Conservation (phyloP, 257 asterid genomes). For the Gardenia jasminoides region DNA sequence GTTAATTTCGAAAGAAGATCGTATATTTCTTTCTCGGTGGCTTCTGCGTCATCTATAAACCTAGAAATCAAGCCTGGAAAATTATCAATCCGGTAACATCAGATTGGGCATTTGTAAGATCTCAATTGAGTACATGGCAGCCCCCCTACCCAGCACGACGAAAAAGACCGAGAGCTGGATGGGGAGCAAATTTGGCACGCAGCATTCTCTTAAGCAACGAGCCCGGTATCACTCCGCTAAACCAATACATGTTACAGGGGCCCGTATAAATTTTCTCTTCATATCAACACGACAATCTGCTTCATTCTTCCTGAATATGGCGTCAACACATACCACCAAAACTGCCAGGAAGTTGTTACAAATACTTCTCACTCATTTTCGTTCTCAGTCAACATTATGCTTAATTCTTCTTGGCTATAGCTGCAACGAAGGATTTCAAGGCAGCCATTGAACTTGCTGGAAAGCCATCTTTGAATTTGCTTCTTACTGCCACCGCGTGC, state of each 20-base stretch:
- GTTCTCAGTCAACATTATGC: too few relatives aligned
- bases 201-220: background rate
- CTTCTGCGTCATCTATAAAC: too few relatives aligned
- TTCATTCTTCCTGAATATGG: background rate
- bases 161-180: background rate
- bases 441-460: conserved; percentile 55
- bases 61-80: background rate
- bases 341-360: too few relatives aligned
- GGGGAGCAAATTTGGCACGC: background rate
- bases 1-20: background rate
- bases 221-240: background rate
- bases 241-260: background rate
- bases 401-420: background rate
- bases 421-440: conserved; percentile 38
- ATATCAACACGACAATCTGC: background rate
- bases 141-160: background rate
- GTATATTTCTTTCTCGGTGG: background rate
- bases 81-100: background rate
- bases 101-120: background rate
- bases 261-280: background rate
- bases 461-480: conserved; percentile 42
- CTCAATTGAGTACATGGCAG: background rate
- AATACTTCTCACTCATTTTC: too few relatives aligned
- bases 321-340: too few relatives aligned
- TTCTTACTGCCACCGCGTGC: conserved; percentile 32